Evolutionary conservation across 1,284 basidiomycete species (phyloP).

Genomic region (Melampsora americana): DNA sequence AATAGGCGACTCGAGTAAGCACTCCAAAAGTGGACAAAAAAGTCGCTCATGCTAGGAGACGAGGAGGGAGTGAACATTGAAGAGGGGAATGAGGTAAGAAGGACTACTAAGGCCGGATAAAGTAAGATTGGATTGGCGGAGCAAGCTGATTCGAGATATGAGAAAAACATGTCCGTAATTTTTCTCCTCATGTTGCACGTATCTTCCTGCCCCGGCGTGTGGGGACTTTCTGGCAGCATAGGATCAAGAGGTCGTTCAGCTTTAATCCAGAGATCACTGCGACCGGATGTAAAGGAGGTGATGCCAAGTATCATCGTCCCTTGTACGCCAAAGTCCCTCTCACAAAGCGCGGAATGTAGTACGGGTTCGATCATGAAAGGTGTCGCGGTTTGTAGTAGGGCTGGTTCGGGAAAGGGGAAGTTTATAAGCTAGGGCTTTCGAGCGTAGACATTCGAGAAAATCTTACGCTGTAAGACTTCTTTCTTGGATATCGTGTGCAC

Average conservation of each 20-base stretch:
- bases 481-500: constrained; percentile 25
- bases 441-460: background rate
- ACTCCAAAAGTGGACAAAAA: constrained; percentile 40
- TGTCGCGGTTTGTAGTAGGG: constrained; percentile 23
- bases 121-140: constrained; percentile 34
- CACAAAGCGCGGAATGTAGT: constrained; percentile 17
- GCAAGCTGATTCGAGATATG: constrained; percentile 28
- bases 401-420: constrained; percentile 7
- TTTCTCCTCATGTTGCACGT: background rate
- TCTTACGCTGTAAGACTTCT: constrained; percentile 35
- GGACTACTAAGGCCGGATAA: constrained; percentile 39
- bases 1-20: constrained; percentile 20
- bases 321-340: constrained; percentile 34
- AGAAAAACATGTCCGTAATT: constrained; percentile 22
- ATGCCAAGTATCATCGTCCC: constrained; percentile 34
- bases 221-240: background rate
- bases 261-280: background rate
- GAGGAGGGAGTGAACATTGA: constrained; percentile 8
- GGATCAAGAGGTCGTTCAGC: background rate
- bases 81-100: constrained; percentile 25
- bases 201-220: background rate
- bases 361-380: constrained; percentile 22
- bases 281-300: background rate
- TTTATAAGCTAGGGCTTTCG: no score
- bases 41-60: constrained; percentile 9